Evolutionary conservation across 495 filamentous ascomycete species (phyloP).

Genomic region (Monascus purpureus): DNA sequence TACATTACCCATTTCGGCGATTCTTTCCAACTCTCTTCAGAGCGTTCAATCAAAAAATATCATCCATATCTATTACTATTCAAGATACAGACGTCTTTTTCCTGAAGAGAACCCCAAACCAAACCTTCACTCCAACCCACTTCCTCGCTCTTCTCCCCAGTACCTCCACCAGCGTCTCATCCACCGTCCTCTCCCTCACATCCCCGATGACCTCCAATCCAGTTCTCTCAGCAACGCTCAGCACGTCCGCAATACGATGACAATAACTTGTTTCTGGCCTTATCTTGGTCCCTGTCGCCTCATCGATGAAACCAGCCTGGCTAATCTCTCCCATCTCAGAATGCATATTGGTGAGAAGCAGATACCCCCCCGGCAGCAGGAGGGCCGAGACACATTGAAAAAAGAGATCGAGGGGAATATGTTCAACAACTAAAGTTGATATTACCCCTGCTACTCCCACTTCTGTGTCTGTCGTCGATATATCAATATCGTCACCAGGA

Average conservation of each 20-base stretch:
- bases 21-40: no score
- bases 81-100: slow-evolving; percentile 20
- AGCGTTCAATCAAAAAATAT: no score
- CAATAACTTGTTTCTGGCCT: slow-evolving; percentile 47
- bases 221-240: slow-evolving; percentile 34
- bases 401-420: slow-evolving; percentile 43
- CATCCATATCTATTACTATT: no score
- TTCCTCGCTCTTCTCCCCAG: slow-evolving; percentile 49
- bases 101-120: slow-evolving; percentile 48
- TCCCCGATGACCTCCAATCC: slow-evolving; percentile 31
- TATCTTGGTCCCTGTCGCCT: slow-evolving; percentile 42
- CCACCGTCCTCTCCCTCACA: slow-evolving; percentile 33
- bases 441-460: slow-evolving; percentile 36
- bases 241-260: slow-evolving; percentile 39
- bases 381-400: slow-evolving; percentile 38
- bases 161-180: slow-evolving; percentile 29
- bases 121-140: slow-evolving; percentile 54
- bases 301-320: slow-evolving; percentile 55
- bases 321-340: slow-evolving; percentile 48
- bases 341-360: slow-evolving; percentile 65
- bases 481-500: no score
- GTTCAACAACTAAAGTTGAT: slow-evolving; percentile 57
- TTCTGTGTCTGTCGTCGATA: no score
- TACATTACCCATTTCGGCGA: slow-evolving; percentile 3
- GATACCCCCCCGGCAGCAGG: slow-evolving; percentile 34